Percentiles rank a stretch among this genome's conserved stretches.
phyloP scores from a whole-genome alignment of 345 rosid genomes.

The Dipteronia dyeriana region DNA sequence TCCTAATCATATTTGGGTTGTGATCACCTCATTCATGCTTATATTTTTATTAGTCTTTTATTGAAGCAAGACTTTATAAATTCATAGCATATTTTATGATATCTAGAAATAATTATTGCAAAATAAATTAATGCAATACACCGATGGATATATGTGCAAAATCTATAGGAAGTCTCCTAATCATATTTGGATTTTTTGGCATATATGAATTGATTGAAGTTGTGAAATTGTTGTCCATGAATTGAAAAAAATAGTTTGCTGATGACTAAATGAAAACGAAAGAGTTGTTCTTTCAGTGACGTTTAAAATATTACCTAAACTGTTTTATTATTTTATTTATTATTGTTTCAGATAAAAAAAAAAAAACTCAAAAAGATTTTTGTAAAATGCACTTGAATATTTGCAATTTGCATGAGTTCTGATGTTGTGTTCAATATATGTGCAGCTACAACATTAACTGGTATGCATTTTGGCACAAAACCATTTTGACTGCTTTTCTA shows the following conservation, averaged over 20 bases:
- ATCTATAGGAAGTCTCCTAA: not conserved
- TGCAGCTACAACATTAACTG: conserved; percentile 98
- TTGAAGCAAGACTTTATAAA: not conserved
- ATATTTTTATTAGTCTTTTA: not conserved
- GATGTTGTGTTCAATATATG: conserved; percentile 23
- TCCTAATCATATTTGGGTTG: too few species aligned
- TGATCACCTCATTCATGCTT: too few species aligned
- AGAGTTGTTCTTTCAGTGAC: not conserved
- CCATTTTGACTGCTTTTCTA: conserved; percentile 68
- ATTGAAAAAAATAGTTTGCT: not conserved
- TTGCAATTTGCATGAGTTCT: conserved; percentile 11
- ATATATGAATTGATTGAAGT: not conserved
- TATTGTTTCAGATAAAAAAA: conserved; percentile 12
- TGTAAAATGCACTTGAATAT: conserved; percentile 1
- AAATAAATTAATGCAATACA: too few species aligned
- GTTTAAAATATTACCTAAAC: not conserved
- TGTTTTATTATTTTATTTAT: not conserved
- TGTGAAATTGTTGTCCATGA: not conserved
- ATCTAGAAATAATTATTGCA: too few species aligned
- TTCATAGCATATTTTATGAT: too few species aligned
- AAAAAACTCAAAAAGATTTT: not conserved
- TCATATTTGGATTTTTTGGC: not conserved
- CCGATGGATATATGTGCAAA: not conserved
- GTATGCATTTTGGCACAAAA: conserved; percentile 94
- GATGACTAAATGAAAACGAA: not conserved